A percentile compares a stretch with the other conserved stretches of the same genome.
Evolutionary conservation across 441 rosid species (phyloP).

Genomic region (Gossypium armourianum): DNA sequence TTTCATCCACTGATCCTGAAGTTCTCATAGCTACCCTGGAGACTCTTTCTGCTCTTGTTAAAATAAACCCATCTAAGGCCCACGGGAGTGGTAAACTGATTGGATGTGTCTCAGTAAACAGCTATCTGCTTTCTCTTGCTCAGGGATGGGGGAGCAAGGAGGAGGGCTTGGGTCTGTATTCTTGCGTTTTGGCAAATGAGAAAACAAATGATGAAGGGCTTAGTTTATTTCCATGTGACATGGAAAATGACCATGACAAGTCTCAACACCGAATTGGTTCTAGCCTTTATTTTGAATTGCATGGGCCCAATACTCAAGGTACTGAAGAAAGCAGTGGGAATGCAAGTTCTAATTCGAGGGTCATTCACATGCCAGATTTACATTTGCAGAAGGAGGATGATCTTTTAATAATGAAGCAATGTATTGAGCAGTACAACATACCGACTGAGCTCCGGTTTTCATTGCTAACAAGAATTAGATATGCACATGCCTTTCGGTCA

Average conservation of each 20-base stretch:
- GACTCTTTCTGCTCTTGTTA: conserved; percentile 78
- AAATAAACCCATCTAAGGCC: conserved; percentile 77
- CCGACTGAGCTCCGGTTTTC: conserved; percentile 73
- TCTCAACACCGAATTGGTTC: conserved; percentile 72
- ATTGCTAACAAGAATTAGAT: conserved; percentile 81
- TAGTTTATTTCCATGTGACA: conserved; percentile 67
- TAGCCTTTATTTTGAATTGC: conserved; percentile 84
- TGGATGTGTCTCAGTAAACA: conserved; percentile 74
- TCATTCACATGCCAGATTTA: conserved; percentile 68
- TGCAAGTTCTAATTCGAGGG: conserved; percentile 34
- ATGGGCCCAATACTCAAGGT: conserved; percentile 41
- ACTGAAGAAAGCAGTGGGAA: conserved; percentile 28
- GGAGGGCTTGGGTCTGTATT: conserved; percentile 93
- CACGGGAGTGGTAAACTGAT: conserved; percentile 76
- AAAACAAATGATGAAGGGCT: conserved; percentile 77
- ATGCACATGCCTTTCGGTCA: conserved; percentile 83
- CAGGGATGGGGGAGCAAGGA: conserved; percentile 99
- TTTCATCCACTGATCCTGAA: conserved; percentile 93
- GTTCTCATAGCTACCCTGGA: conserved; percentile 77
- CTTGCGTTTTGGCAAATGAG: conserved; percentile 85
- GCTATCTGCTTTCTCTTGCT: conserved; percentile 75
- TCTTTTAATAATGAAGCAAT: conserved; percentile 64
- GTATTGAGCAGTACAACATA: conserved; percentile 65
- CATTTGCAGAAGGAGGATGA: conserved; percentile 87
- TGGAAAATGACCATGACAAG: conserved; percentile 44